Conservation (phyloP, 2,329 filamentous ascomycete species). For the Phialophora verrucosa region DNA sequence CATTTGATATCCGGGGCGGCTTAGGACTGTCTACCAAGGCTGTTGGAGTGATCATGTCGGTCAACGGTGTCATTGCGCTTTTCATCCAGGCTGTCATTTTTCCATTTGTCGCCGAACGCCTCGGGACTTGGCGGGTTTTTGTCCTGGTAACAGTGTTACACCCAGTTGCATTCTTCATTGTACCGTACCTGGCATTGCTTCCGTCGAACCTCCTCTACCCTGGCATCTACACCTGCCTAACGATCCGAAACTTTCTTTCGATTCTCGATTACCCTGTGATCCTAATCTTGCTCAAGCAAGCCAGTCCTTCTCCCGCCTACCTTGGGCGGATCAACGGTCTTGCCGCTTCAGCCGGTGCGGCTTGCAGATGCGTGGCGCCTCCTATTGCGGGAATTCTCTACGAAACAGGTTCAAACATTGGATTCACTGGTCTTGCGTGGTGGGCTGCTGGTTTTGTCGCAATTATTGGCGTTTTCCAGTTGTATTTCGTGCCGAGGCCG, state of each 20-base stretch:
- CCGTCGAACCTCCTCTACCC: conserved; percentile 60
- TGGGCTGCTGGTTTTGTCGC: conserved; percentile 65
- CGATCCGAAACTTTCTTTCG: conserved; percentile 69
- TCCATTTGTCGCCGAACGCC: conserved; percentile 65
- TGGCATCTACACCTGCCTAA: conserved; percentile 69
- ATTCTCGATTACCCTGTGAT: conserved; percentile 72
- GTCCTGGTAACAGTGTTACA: conserved; percentile 69
- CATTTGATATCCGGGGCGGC: conserved; percentile 67
- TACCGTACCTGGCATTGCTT: conserved; percentile 69
- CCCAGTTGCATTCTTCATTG: conserved; percentile 70
- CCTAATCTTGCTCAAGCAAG: conserved; percentile 74
- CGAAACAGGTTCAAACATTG: conserved; percentile 62
- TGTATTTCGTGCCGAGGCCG: conserved; percentile 61
- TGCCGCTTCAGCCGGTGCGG: conserved; percentile 73
- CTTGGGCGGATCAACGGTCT: conserved; percentile 75
- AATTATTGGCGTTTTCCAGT: conserved; percentile 60
- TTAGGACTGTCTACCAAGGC: conserved; percentile 69
- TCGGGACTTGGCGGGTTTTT: conserved; percentile 72
- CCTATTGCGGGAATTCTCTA: conserved; percentile 72
- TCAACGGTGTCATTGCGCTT: conserved; percentile 74
- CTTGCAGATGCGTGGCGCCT: conserved; percentile 71
- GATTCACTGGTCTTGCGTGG: conserved; percentile 68
- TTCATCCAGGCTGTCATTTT: conserved; percentile 75
- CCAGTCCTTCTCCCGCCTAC: conserved; percentile 65
- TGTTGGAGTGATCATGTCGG: conserved; percentile 70